These are phyloP conservation scores for Rhytidhysteron rufulum DNA, from an alignment of 2,329 filamentous ascomycete genomes.

Conservation along the genomic window DNA sequence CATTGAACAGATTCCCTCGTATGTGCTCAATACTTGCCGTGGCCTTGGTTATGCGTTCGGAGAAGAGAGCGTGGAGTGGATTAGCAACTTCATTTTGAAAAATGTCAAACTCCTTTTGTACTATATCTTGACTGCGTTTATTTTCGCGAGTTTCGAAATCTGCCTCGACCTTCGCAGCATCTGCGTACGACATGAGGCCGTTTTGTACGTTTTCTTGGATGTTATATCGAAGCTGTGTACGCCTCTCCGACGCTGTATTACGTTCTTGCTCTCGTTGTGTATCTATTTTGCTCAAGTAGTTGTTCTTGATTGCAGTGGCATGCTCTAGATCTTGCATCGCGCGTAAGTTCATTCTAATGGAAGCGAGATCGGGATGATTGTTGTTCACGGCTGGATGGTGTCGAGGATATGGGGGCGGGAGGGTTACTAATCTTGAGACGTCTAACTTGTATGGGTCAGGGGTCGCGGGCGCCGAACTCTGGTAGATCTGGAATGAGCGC, in stretches of 20 bases:
- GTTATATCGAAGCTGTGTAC: constrained; percentile 65
- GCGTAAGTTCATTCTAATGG: constrained; percentile 71
- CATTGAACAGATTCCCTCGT: constrained; percentile 66
- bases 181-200: constrained; percentile 75
- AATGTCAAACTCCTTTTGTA: constrained; percentile 76
- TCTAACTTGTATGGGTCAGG: constrained; percentile 63
- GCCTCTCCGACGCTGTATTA: constrained; percentile 56
- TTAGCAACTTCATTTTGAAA: constrained; percentile 82
- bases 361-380: constrained; percentile 82
- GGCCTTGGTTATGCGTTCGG: constrained; percentile 67
- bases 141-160: constrained; percentile 70
- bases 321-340: constrained; percentile 70
- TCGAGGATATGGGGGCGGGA: constrained; percentile 89
- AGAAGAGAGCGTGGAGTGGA: constrained; percentile 76
- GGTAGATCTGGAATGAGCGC: constrained; percentile 37
- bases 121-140: constrained; percentile 64
- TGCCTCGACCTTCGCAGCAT: constrained; percentile 76
- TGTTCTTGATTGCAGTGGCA: constrained; percentile 63
- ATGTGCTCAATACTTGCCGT: constrained; percentile 76
- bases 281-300: constrained; percentile 48
- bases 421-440: constrained; percentile 84
- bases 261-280: constrained; percentile 51
- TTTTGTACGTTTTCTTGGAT: constrained; percentile 75
- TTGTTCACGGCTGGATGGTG: constrained; percentile 97
- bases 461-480: constrained; percentile 39